Evolutionary conservation across 495 filamentous ascomycete genomes (phyloP), one percentile per base, ranked within the genome.

Genomic region (Rhizodiscina lignyota): DNA sequence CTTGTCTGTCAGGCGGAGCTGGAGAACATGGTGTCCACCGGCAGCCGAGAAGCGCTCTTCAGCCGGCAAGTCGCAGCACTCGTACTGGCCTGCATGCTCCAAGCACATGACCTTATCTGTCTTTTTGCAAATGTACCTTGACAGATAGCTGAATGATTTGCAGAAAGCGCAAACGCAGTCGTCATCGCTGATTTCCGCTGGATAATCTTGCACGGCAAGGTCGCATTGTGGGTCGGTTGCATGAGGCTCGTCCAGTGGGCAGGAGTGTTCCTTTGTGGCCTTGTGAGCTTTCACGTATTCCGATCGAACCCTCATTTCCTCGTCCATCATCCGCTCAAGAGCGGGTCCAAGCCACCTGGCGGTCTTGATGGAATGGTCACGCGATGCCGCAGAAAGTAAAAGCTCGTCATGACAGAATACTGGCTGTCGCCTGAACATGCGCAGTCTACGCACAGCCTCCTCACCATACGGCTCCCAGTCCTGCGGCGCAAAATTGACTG

Each of bases 371-470:
- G 80, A 79, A 42, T 45, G 38, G 27, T 89, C 81, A 26, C 77
- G 67, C 24, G 66, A 66, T 17, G 79, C 78, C 5, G 85, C 89
- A 2, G 89, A 91, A 52, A 91, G 74, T 4, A 97, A 62, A n/a
- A 97, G 58, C 53, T 96, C 89, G 53, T 97, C 89, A 39, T 97
- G 89, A 2, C 89, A 94, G 53, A 97, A 97, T 52, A 87, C 94
- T 0, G 89, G 85, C 43, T 92, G 83, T 26, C 84, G 70, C 39
- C 89, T 74, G 56, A 94, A 97, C 16, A 71, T 70, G 47, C 89
- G 81, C 19, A 96, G 66, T 35, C 87, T 70, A 45, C 85, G 72
- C 3, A 94, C 85, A 15, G 87, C 86, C 27, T 70, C 64, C 40
- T 87, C 79, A 4, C 89, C 89, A 59, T 72, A 89, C 0, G 83